Evolutionary conservation across 441 rosid species (phyloP), one percentile per base, ranked within the genome.

Genomic region (Pelargonium citronellum): DNA sequence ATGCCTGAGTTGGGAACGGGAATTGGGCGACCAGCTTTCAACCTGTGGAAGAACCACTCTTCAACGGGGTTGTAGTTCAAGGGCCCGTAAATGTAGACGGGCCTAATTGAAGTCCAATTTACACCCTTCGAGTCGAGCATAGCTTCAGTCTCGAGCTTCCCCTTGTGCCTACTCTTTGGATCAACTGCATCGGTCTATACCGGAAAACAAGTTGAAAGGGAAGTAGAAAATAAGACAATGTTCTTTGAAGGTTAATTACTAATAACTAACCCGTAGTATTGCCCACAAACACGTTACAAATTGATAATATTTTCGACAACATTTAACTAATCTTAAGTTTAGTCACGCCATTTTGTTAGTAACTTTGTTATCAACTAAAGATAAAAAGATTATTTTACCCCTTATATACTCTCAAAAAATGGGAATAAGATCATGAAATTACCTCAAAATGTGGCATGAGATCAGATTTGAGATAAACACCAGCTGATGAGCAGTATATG

Each of bases 151-250:
- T 86, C 92, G 44, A 90, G 89, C 85, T 91, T 91, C 69, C 97
- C 97, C 90, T 87, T 90, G 86, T 94, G 97, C 85, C 97, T 85
- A 74, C 99, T 94, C 84, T 94, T 89, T 0, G 99, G 96, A 72
- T 94, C 97, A 67, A 94, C 96, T 39, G 96, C 88, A 84, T 91
- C 99, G 43, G 27, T 74, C 97, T 89, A 74, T 62, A 72, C 66
- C 79, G 67, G 16, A 68, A 7, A 68, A 64, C 30, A 11, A 47
- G 15, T 74, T 64, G 72, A 64, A 75, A 67, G 15, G 70, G 37
- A 77, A 16, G 5, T 0, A 20, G 10, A 30, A 10, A n/a, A 17
- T 30, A 41, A 61, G 51, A 3, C 6, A 3, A 55, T 0, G 15
- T 11, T 34, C 39, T 34, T 34, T 34, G 39, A 4, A 34, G 39